Evolutionary conservation across 176 grass and related monocot genomes (phyloP).

Genomic region (Rhynchospora pubera): DNA sequence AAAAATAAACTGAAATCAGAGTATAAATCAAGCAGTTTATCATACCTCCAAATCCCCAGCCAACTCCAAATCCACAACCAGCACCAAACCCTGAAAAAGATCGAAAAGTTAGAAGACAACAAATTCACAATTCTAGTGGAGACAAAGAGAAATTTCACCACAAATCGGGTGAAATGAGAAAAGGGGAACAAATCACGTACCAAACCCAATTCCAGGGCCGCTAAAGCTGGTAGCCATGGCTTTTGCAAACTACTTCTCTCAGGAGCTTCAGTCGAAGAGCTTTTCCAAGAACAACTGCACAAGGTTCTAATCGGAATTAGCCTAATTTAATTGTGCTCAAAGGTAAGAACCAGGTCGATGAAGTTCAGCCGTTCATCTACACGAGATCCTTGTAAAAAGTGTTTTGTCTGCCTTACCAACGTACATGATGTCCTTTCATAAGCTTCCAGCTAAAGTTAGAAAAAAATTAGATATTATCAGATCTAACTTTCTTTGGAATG

Average conservation of each 20-base stretch:
- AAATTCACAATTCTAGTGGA: conserved; percentile 17
- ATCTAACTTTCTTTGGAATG: too few species aligned
- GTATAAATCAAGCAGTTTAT: neutral
- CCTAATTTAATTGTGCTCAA: too few species aligned
- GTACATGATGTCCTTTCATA: too few species aligned
- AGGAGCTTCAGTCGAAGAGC: too few species aligned
- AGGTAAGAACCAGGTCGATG: too few species aligned
- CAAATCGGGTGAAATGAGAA: neutral
- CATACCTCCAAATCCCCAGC: conserved; percentile 94
- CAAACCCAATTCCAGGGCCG: conserved; percentile 62
- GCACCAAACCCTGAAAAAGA: conserved; percentile 54
- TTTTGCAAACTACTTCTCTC: neutral
- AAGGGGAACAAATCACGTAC: conserved; percentile 23
- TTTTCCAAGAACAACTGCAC: too few species aligned
- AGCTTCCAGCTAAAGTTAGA: too few species aligned
- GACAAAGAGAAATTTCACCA: neutral
- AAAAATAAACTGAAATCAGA: neutral
- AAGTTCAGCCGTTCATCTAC: too few species aligned
- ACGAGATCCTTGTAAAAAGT: too few species aligned
- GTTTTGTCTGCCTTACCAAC: too few species aligned
- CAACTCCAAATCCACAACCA: conserved; percentile 89
- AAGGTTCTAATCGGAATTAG: too few species aligned
- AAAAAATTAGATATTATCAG: too few species aligned
- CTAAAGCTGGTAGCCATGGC: conserved; percentile 59
- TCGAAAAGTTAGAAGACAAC: conserved; percentile 4